phyloP scores from a whole-genome alignment of 192 early-diverging fungal species.

The Tieghemiomyces parasiticus region DNA sequence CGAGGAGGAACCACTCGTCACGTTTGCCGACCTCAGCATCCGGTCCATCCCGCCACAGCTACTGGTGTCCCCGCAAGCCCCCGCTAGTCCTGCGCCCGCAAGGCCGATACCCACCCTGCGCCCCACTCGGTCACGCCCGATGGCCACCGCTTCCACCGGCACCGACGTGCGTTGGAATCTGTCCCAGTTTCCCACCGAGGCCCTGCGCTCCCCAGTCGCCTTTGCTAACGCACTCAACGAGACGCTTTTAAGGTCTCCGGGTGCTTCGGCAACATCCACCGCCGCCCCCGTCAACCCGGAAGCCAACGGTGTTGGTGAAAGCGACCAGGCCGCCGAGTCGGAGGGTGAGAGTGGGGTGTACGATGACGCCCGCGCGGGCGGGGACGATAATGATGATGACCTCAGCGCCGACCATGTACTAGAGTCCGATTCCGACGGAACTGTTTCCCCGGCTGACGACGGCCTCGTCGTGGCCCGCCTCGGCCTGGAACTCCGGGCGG shows the following conservation, averaged over 20 bases:
- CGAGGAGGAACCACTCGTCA: slow-evolving; percentile 4
- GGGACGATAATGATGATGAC: too few relatives aligned
- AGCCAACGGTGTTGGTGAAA: too few relatives aligned
- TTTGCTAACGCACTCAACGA: not conserved
- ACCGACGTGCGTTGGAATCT: slow-evolving; percentile 2
- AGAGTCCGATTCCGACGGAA: too few relatives aligned
- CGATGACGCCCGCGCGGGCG: too few relatives aligned
- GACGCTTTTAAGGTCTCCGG: too few relatives aligned
- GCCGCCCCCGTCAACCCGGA: too few relatives aligned
- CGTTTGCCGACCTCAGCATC: not conserved
- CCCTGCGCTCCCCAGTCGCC: not conserved
- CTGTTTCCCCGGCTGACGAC: too few relatives aligned
- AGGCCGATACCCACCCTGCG: not conserved
- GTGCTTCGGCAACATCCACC: too few relatives aligned
- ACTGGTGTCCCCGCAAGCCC: not conserved
- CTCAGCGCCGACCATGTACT: too few relatives aligned
- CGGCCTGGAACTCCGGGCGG: not conserved
- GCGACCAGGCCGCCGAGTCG: too few relatives aligned
- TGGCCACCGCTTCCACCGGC: not conserved
- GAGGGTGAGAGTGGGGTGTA: too few relatives aligned
- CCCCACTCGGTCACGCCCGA: not conserved
- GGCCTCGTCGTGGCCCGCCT: not conserved
- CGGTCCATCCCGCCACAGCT: not conserved
- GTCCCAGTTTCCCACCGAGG: not conserved
- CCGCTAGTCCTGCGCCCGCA: too few relatives aligned